Percentiles rank a stretch among this genome's conserved stretches.
phyloP scores from a whole-genome alignment of 2,329 filamentous ascomycete genomes.

The Aspergillus udagawae region DNA sequence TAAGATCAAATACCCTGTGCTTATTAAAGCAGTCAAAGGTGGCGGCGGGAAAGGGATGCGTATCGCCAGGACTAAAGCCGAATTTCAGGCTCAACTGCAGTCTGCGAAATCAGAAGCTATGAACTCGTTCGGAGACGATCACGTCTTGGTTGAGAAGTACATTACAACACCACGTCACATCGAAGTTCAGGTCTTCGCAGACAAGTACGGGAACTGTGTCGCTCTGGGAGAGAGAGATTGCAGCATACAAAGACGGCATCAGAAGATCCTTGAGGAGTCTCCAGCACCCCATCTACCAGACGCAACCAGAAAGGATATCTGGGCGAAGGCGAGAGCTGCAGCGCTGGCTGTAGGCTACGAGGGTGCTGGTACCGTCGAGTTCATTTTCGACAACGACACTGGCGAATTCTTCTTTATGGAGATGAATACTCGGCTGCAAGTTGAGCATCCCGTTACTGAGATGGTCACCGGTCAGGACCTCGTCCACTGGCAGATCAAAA shows the following conservation, averaged over 20 bases:
- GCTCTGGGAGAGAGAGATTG: slow-evolving; percentile 63
- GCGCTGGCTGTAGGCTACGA: slow-evolving; percentile 62
- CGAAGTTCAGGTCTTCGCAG: slow-evolving; percentile 64
- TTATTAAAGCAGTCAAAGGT: slow-evolving; percentile 64
- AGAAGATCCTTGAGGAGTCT: slow-evolving; percentile 65
- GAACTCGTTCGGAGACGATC: slow-evolving; percentile 62
- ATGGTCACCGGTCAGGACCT: slow-evolving; percentile 73
- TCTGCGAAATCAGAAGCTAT: slow-evolving; percentile 62
- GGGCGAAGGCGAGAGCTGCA: slow-evolving; percentile 61
- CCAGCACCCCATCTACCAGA: slow-evolving; percentile 60
- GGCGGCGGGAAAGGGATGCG: slow-evolving; percentile 67
- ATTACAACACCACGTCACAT: slow-evolving; percentile 64
- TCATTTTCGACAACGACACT: slow-evolving; percentile 65
- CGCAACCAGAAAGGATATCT: slow-evolving; percentile 58
- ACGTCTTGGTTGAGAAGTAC: slow-evolving; percentile 66
- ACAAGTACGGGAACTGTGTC: slow-evolving; percentile 61
- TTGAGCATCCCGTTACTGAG: slow-evolving; percentile 92
- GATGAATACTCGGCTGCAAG: slow-evolving; percentile 80
- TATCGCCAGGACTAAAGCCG: slow-evolving; percentile 54
- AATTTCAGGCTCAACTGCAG: slow-evolving; percentile 58
- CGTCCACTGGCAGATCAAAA: slow-evolving; percentile 91
- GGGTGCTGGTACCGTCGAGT: slow-evolving; percentile 64
- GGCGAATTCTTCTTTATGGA: slow-evolving; percentile 69
- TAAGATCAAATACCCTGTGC: slow-evolving; percentile 63
- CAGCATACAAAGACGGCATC: slow-evolving; percentile 62